Conservation (phyloP, 768 basidiomycete genomes). For the Symmetrospora coprosmae region DNA sequence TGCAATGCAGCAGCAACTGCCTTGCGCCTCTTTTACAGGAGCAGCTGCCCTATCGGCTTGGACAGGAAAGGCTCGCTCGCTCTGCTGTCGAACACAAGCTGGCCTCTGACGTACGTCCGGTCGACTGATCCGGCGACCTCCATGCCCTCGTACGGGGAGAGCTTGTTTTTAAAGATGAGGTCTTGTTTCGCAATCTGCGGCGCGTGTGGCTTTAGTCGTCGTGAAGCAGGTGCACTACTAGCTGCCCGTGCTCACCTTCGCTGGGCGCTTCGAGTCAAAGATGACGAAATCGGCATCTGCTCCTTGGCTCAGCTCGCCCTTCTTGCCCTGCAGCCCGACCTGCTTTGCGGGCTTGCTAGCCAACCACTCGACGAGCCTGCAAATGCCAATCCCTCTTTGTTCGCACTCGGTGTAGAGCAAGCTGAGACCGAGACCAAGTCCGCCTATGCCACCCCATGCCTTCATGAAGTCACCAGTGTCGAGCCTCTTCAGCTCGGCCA, state of each 20-base stretch:
- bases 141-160: slow-evolving; percentile 75
- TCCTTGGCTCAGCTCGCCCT: slow-evolving; percentile 61
- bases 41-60: slow-evolving; percentile 13
- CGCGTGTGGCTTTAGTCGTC: not conserved
- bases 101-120: slow-evolving; percentile 66
- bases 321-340: slow-evolving; percentile 53
- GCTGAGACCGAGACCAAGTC: slow-evolving; percentile 75
- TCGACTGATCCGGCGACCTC: slow-evolving; percentile 56
- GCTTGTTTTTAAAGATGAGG: slow-evolving; percentile 82
- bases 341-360: slow-evolving; percentile 60
- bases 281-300: slow-evolving; percentile 74
- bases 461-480: slow-evolving; percentile 65
- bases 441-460: slow-evolving; percentile 90
- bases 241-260: slow-evolving; percentile 30
- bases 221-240: not conserved
- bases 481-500: slow-evolving; percentile 53
- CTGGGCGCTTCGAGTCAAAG: slow-evolving; percentile 50
- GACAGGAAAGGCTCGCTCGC: not conserved
- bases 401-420: slow-evolving; percentile 73
- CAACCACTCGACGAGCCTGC: slow-evolving; percentile 60
- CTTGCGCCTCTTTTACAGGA: slow-evolving; percentile 20
- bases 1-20: not conserved
- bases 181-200: slow-evolving; percentile 18
- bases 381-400: slow-evolving; percentile 48
- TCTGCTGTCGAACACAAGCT: slow-evolving; percentile 45